Evolutionary conservation across 2,329 filamentous ascomycete genomes (phyloP), one percentile per base, ranked within the genome.

Genomic region (Claviceps citrina): DNA sequence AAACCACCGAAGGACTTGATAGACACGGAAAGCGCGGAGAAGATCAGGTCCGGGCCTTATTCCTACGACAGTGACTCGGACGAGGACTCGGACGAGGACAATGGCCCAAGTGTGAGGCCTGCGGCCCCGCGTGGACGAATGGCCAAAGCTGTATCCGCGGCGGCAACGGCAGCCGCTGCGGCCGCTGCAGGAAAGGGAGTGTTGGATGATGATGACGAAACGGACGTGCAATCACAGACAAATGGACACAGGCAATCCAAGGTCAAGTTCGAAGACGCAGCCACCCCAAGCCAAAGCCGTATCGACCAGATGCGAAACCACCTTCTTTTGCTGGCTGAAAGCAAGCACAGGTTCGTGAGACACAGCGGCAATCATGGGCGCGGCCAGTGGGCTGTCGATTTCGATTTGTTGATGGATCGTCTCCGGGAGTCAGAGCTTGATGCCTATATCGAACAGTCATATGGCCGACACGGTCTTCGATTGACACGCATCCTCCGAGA

Each of bases 321-420:
- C 55, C 70, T 89, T n/a, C 61, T 78, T 3, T 60, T 87, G 1
- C 68, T 93, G 7, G 68, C 77, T 12, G 77, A 84, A 50, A 79
- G 83, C 60, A 70, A 73, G 44, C 67, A 75, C 58, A 63, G 68
- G 1, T 87, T 91, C 49, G 65, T 84, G 38, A 72, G 73, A 16
- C 78, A 81, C 53, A 76, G 76, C 47, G 77, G 80, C 19, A 67
- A 62, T 31, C 62, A 67, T 27, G 76, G 74, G 25, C 70, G 73
- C 19, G 78, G 80, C 25, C 77, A 83, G 52, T 98, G 86, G 84
- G 80, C 77, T 0, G 75, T 96, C 5, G 79, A 94, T 52, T 93
- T 91, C 54, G 68, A 73, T n/a, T 68, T 72, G 7, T 67, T 96
- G 4, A 69, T 84, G 38, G 69, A 75, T 32, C 70, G 71, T 38